Conservation (phyloP, 495 filamentous ascomycete species). For the Lentithecium fluviatile region DNA sequence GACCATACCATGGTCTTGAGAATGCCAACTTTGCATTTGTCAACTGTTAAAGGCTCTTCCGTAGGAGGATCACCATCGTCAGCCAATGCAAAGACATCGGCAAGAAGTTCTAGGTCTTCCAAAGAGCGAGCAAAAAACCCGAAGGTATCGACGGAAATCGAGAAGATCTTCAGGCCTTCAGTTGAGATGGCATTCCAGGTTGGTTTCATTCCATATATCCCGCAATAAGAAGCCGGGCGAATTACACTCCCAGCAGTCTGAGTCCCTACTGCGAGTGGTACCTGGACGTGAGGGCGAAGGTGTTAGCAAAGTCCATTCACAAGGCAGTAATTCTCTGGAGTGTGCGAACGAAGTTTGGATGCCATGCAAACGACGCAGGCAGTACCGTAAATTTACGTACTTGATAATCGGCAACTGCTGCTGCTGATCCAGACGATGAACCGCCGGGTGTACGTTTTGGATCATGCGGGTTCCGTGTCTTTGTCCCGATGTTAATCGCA, state of each 20-base stretch:
- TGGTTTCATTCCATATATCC: constrained; percentile 57
- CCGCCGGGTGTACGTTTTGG: constrained; percentile 52
- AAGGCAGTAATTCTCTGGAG: no score
- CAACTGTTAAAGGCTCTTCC: constrained; percentile 38
- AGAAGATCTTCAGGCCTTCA: constrained; percentile 52
- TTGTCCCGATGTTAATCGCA: constrained; percentile 39
- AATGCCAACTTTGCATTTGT: constrained; percentile 50
- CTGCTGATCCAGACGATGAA: constrained; percentile 55
- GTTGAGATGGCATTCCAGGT: constrained; percentile 57
- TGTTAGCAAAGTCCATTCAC: no score
- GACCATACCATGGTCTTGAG: constrained; percentile 51
- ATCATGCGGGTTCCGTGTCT: constrained; percentile 52
- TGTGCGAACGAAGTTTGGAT: no score
- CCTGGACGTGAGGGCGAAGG: no score
- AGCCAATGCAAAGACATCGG: constrained; percentile 49
- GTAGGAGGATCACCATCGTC: constrained; percentile 54
- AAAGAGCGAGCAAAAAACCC: constrained; percentile 53
- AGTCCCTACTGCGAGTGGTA: constrained; percentile 50
- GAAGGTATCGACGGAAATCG: constrained; percentile 53
- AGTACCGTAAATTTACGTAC: no score
- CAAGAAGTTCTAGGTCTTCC: constrained; percentile 52
- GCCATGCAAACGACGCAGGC: no score
- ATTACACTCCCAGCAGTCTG: constrained; percentile 52
- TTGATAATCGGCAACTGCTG: constrained; percentile 49
- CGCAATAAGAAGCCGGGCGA: constrained; percentile 56